Base-by-base conservation (phyloP, 2,329 filamentous ascomycete species). In the Cephalotrichum gorgonifer region DNA sequence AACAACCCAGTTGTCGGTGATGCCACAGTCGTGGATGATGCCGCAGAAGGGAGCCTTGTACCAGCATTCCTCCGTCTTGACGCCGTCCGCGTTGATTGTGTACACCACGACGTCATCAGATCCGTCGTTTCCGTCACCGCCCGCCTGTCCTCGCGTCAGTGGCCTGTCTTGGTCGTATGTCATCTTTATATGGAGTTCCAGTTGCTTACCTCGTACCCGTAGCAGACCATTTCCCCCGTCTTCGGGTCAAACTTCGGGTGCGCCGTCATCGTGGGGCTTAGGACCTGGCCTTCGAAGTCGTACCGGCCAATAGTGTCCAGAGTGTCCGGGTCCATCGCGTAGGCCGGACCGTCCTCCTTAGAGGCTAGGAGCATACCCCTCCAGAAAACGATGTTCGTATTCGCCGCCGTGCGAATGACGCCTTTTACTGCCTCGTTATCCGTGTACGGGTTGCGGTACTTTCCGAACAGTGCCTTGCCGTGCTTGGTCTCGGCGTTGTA, bases 301-400 rank as follows among this genome's bases (percentile, higher is more conserved):
- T 68, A 64, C 0, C 58, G 53, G 1, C 66, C 66, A 35, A 66
- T 64, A 0, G 69, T 71, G 41, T 69, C 68, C 7, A 70, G 59
- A 1, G 65, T 68, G 6, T 58, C 52, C 0, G 65, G 67, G 50
- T 72, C 64, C 50, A 70, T 55, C 0, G 65, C 62, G 50, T 64
- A 71, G 0, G 72, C 68, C n/a, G 63, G 66, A 0, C 64, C 62
- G 43, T 66, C 63, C 50, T 79, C 75, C 53, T 76, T 77, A 30
- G 64, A 61, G 0, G 72, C 72, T 2, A 75, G 60, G 14, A 76
- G 56, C 11, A 69, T 62, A 1, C 70, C 69, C 17, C 68, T 63
- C 64, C 69, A 78, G 54, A 67, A 70, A 3, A 76, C 57, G 3
- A 78, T 59, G 51, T 78, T 76, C 1, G 74, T 78, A 51, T 78